Evolutionary conservation across 2,329 filamentous ascomycete genomes (phyloP).

Genomic region (Orbilia oligospora): DNA sequence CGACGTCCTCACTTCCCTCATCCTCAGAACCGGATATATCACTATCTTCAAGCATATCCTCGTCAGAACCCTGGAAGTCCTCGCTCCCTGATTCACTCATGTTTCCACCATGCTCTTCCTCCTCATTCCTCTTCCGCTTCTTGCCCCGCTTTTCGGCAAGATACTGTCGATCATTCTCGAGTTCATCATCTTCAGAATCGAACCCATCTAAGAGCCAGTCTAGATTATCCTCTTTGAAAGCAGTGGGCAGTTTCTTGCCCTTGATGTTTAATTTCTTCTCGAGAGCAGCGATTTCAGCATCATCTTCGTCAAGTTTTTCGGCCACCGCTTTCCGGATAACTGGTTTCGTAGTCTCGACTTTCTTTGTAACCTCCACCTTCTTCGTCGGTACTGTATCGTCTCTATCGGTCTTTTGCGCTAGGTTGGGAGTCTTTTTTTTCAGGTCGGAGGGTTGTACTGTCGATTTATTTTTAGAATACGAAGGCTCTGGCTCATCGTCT

Average conservation of each 20-base stretch:
- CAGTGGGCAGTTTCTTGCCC: slow-evolving; percentile 80
- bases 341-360: slow-evolving; percentile 47
- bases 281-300: slow-evolving; percentile 87
- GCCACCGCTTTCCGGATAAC: slow-evolving; percentile 67
- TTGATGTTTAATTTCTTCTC: slow-evolving; percentile 89
- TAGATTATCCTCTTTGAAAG: slow-evolving; percentile 85
- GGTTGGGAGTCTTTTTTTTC: slow-evolving; percentile 54
- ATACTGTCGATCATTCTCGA: slow-evolving; percentile 72
- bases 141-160: slow-evolving; percentile 68
- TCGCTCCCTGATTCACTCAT: slow-evolving; percentile 63
- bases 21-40: slow-evolving; percentile 25
- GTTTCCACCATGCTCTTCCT: slow-evolving; percentile 25
- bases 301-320: slow-evolving; percentile 81
- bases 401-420: slow-evolving; percentile 34
- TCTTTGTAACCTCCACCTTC: slow-evolving; percentile 1
- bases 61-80: slow-evolving; percentile 37
- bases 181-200: slow-evolving; percentile 72
- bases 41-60: slow-evolving; percentile 52
- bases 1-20: slow-evolving; percentile 30
- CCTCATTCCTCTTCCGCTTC: slow-evolving; percentile 66
- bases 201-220: slow-evolving; percentile 82
- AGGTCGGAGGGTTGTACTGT: slow-evolving; percentile 63
- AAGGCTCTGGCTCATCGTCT: slow-evolving; percentile 37
- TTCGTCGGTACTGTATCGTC: slow-evolving; percentile 7
- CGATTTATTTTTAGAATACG: slow-evolving; percentile 21